Conservation (phyloP, 495 filamentous ascomycete species). For the Talaromyces wortmannii region DNA sequence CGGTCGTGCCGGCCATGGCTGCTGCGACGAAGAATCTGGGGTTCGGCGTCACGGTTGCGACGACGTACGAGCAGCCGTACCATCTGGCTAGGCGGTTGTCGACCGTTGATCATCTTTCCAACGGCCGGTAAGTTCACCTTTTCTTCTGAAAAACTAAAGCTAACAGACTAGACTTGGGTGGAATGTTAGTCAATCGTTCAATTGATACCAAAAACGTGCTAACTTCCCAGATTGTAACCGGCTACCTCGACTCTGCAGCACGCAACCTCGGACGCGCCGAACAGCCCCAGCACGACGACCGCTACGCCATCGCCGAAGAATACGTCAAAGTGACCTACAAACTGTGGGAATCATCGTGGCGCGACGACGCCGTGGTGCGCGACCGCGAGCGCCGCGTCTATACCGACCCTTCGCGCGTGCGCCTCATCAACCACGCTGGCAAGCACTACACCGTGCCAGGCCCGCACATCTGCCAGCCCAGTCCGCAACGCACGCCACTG, state of each 20-base stretch:
- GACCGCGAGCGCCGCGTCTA: constrained; percentile 50
- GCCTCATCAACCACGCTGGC: constrained; percentile 60
- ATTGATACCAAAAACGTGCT: neutral
- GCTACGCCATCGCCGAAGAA: constrained; percentile 61
- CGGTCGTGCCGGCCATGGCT: constrained; percentile 38
- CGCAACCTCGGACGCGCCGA: constrained; percentile 50
- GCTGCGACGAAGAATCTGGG: constrained; percentile 57
- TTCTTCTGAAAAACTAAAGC: neutral
- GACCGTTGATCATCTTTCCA: constrained; percentile 61
- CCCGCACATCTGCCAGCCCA: constrained; percentile 57
- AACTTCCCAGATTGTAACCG: constrained; percentile 46
- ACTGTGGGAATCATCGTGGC: constrained; percentile 63
- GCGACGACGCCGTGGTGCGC: constrained; percentile 55
- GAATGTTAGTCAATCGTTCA: constrained; percentile 30
- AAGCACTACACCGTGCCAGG: constrained; percentile 61
- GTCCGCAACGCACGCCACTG: constrained; percentile 59
- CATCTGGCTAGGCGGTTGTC: constrained; percentile 58
- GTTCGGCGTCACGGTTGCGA: constrained; percentile 62
- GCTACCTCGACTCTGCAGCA: constrained; percentile 61
- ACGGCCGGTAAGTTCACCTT: constrained; percentile 37
- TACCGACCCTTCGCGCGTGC: constrained; percentile 50
- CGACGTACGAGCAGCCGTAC: constrained; percentile 64
- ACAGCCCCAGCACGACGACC: constrained; percentile 58
- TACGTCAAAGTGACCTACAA: constrained; percentile 66
- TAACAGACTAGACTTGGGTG: constrained; percentile 36